Evolutionary conservation across 768 basidiomycete species (phyloP), one percentile per base, ranked within the genome.

Genomic region (Panellus pusillus): DNA sequence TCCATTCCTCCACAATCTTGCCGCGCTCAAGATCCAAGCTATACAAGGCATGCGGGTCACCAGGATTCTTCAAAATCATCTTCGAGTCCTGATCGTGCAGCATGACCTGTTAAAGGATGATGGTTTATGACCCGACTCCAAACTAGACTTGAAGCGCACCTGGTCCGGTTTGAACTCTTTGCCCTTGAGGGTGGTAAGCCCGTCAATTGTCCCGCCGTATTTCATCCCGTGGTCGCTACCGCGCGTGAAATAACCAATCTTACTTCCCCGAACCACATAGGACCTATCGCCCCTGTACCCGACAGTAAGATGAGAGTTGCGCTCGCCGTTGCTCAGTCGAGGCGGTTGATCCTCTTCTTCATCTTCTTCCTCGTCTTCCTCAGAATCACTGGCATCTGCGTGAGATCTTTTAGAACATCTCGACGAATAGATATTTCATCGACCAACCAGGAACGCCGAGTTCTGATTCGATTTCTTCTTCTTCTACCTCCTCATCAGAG

Each of bases 1-100:
- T 96, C 94, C 93, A 98, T 68, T 99, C 97, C 67, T 99, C 97
- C 18, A 98, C 93, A 27, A 99, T 86, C 71, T 97, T 96, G 39
- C 93, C 97, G 20, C 86, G 85, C 70, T 96, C 89, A 57, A 99
- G 82, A 72, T 99, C 97, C 81, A 98, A 84, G 59, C 78, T 84
- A 72, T 84, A 97, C 39, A 99, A 73, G 0, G 93, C 86, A 63
- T 92, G 83, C 3, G 88, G 85, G 36, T 93, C 83, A 36, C 71
- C 68, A 4, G 92, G 85, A 66, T 97, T 89, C 82, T 91, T 91
- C 51, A 99, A 68, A 49, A 99, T 74, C 94, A 99, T 94, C 72
- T 92, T 93, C 40, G 84, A 81, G 69, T 99, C 97, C 83, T 94
- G 92, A 60, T 96, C 90, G 66, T 98, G 95, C 31, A 98, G 72